Percentiles rank a stretch among this genome's conserved stretches.
Evolutionary conservation across 2,329 filamentous ascomycete genomes (phyloP).

Genomic region (Madurella fahalii): DNA sequence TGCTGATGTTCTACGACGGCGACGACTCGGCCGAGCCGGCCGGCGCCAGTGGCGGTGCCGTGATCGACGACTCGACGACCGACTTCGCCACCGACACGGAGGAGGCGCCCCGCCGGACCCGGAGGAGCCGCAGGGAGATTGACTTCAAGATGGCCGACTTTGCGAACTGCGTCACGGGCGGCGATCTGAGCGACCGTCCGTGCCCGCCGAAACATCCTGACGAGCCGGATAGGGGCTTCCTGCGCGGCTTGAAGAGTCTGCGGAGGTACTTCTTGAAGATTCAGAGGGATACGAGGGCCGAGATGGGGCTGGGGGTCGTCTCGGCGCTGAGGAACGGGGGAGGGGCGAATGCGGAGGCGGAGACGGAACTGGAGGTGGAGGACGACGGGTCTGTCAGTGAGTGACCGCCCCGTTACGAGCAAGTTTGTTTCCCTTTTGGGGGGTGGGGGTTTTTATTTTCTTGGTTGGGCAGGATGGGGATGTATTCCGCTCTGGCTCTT

Average conservation of each 20-base stretch:
- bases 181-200: slow-evolving; percentile 60
- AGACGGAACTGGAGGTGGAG: slow-evolving; percentile 19
- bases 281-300: slow-evolving; percentile 65
- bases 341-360: slow-evolving; percentile 3
- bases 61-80: slow-evolving; percentile 55
- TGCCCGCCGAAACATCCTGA: slow-evolving; percentile 80
- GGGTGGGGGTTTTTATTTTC: no score
- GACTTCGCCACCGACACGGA: slow-evolving; percentile 57
- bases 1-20: slow-evolving; percentile 96
- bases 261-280: slow-evolving; percentile 84
- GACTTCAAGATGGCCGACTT: slow-evolving; percentile 98
- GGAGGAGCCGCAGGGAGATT: slow-evolving; percentile 58
- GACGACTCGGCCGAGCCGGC: slow-evolving; percentile 44
- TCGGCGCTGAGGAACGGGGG: slow-evolving; percentile 14
- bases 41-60: slow-evolving; percentile 34
- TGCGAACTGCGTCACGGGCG: slow-evolving; percentile 90
- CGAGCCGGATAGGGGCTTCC: slow-evolving; percentile 81
- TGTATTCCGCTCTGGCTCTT: not conserved
- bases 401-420: slow-evolving; percentile 13
- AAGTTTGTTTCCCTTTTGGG: not conserved
- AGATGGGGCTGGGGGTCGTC: slow-evolving; percentile 41
- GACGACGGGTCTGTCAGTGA: slow-evolving; percentile 34
- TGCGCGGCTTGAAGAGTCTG: slow-evolving; percentile 76
- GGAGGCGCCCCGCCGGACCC: slow-evolving; percentile 42
- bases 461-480: not conserved